Evolutionary conservation across 495 filamentous ascomycete genomes (phyloP).

Genomic region (Annulohypoxylon nitens): DNA sequence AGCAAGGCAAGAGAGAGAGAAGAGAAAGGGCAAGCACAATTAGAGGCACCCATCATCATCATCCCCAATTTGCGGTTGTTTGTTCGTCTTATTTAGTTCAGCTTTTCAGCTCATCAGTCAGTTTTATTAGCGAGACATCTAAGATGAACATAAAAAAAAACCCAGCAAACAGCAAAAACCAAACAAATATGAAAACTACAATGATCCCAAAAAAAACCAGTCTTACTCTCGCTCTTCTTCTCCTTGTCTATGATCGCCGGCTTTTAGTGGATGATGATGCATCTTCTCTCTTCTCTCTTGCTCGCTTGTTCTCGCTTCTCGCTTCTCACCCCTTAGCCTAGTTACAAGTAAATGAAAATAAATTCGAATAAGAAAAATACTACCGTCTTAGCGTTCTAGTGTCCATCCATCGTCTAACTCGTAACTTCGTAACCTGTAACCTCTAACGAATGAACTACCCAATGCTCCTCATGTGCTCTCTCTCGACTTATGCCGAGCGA

Average conservation of each 20-base stretch:
- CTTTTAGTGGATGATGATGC: slow-evolving; percentile 1
- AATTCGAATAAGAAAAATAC: slow-evolving; percentile 39
- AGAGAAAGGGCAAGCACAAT: slow-evolving; percentile 23
- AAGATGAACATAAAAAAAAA: slow-evolving; percentile 43
- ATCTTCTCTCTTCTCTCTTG: background rate
- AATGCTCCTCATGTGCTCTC: slow-evolving; percentile 18
- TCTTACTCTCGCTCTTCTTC: slow-evolving; percentile 5
- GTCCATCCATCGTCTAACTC: background rate
- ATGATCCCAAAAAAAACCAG: slow-evolving; percentile 32
- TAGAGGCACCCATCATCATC: slow-evolving; percentile 14
- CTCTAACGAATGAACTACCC: slow-evolving; percentile 34
- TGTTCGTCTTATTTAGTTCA: slow-evolving; percentile 41
- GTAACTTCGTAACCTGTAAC: background rate
- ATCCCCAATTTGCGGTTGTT: slow-evolving; percentile 37
- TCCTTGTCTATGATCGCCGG: background rate
- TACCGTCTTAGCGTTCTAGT: background rate
- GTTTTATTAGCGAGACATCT: slow-evolving; percentile 47
- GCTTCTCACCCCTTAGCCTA: slow-evolving; percentile 7
- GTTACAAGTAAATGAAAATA: slow-evolving; percentile 28
- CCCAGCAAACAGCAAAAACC: slow-evolving; percentile 41
- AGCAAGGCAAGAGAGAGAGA: slow-evolving; percentile 27
- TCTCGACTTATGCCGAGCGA: slow-evolving; percentile 38
- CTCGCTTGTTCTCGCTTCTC: slow-evolving; percentile 3
- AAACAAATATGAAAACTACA: slow-evolving; percentile 37
- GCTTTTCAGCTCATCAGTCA: slow-evolving; percentile 32